These are phyloP conservation scores for Whalleya microplaca DNA, from an alignment of 2,329 filamentous ascomycete species.

Conservation along the genomic window DNA sequence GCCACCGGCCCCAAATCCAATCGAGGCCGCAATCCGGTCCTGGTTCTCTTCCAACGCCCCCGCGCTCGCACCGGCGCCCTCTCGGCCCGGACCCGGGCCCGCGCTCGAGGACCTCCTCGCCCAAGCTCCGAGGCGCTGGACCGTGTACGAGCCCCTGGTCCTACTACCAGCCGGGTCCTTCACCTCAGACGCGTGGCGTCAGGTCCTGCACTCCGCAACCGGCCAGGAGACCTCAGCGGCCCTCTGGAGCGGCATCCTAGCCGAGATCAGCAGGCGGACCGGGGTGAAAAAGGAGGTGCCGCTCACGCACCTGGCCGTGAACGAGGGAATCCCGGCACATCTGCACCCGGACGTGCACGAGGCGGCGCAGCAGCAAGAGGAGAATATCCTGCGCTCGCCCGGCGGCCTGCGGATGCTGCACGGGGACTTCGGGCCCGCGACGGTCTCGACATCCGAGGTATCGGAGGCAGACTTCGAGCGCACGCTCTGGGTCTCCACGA, in stretches of 20 bases:
- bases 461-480: conserved; percentile 58
- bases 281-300: conserved; percentile 34
- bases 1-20: conserved; percentile 18
- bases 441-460: conserved; percentile 21
- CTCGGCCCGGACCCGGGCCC: not conserved
- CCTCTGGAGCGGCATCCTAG: conserved; percentile 56
- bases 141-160: conserved; percentile 63
- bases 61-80: not conserved
- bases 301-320: conserved; percentile 63
- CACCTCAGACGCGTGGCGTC: conserved; percentile 44
- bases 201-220: conserved; percentile 36
- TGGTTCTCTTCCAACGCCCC: conserved; percentile 12
- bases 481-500: conserved; percentile 79
- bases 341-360: conserved; percentile 2
- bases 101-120: conserved; percentile 37
- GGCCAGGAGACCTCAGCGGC: conserved; percentile 26
- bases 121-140: conserved; percentile 60
- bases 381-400: conserved; percentile 77
- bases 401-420: conserved; percentile 69
- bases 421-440: conserved; percentile 72
- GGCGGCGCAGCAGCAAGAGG: conserved; percentile 37
- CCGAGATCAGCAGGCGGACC: conserved; percentile 45
- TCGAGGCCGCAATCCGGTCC: conserved; percentile 20
- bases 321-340: conserved; percentile 62
- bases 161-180: conserved; percentile 65